A percentile compares a stretch with the other conserved stretches of the same genome.
Conservation (phyloP, 768 basidiomycete genomes). For the Hemileccinum impolitum region DNA sequence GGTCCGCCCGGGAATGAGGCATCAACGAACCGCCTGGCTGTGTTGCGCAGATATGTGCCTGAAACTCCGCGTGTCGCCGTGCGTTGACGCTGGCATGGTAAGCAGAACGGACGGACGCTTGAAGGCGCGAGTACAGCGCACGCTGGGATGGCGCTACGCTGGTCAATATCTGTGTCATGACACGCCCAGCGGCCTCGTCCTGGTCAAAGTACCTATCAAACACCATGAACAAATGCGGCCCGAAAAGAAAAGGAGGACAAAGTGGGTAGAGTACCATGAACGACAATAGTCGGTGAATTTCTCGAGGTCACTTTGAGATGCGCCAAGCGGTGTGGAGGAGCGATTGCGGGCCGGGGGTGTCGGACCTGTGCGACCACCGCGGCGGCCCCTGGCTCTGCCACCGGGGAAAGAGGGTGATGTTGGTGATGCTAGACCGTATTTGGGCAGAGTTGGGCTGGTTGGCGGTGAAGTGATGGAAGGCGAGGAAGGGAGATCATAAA, state of each 20-base stretch:
- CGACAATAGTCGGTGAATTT: slow-evolving; percentile 74
- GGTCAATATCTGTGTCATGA: slow-evolving; percentile 80
- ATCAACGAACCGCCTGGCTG: slow-evolving; percentile 76
- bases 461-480: slow-evolving; percentile 52
- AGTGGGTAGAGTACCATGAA: slow-evolving; percentile 54
- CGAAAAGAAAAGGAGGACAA: background rate
- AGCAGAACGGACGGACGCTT: slow-evolving; percentile 81
- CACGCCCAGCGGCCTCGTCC: slow-evolving; percentile 70
- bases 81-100: slow-evolving; percentile 80
- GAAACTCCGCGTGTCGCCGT: slow-evolving; percentile 78
- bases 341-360: slow-evolving; percentile 59
- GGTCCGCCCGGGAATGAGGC: slow-evolving; percentile 68
- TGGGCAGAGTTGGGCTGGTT: slow-evolving; percentile 44
- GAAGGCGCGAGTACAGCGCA: slow-evolving; percentile 81
- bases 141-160: slow-evolving; percentile 80
- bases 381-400: slow-evolving; percentile 45
- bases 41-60: slow-evolving; percentile 76
- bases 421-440: slow-evolving; percentile 45
- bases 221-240: slow-evolving; percentile 6
- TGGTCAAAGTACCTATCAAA: slow-evolving; percentile 75
- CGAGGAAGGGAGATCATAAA: slow-evolving; percentile 72
- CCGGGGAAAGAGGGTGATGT: slow-evolving; percentile 54
- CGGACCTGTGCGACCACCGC: slow-evolving; percentile 45
- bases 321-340: slow-evolving; percentile 67
- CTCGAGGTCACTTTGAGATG: slow-evolving; percentile 67